Evolutionary conservation across 352 stramenopile species (phyloP).

Genomic region (Pythium folliculosum): DNA sequence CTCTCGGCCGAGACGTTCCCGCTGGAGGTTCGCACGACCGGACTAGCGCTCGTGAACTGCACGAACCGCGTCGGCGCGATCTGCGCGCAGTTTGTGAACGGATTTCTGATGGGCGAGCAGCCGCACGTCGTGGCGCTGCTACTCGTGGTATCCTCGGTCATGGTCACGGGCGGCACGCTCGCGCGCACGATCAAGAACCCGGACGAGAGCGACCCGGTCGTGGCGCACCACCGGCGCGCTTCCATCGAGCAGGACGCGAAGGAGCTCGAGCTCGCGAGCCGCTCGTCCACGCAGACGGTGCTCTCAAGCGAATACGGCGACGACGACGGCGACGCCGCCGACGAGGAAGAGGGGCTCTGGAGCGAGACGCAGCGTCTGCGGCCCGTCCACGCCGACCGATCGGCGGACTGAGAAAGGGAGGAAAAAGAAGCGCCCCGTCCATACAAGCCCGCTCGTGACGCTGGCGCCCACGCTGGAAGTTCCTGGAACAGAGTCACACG

Average conservation of each 20-base stretch:
- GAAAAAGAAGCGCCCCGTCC: too few species aligned
- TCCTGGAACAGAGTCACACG: neutral
- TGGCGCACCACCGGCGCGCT: conserved; percentile 7
- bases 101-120: conserved; percentile 76
- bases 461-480: too few species aligned
- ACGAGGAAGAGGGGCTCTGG: conserved; percentile 22
- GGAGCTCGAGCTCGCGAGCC: conserved; percentile 18
- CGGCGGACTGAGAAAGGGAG: neutral
- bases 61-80: conserved; percentile 89
- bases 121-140: conserved; percentile 80
- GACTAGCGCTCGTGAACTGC: conserved; percentile 89
- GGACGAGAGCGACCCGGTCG: conserved; percentile 29
- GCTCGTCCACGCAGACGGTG: conserved; percentile 16
- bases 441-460: too few species aligned
- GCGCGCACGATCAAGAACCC: conserved; percentile 38
- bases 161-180: conserved; percentile 59
- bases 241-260: conserved; percentile 6
- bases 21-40: conserved; percentile 85
- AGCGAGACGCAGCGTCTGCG: conserved; percentile 24
- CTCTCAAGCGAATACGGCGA: conserved; percentile 26
- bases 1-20: conserved; percentile 90
- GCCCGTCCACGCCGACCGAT: conserved; percentile 18
- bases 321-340: conserved; percentile 16
- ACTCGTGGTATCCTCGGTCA: conserved; percentile 74
- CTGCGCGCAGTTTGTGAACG: conserved; percentile 90